Percentiles rank a stretch among this genome's conserved stretches.
Conservation (phyloP, 2,329 filamentous ascomycete genomes). For the Fusarium sp. region DNA sequence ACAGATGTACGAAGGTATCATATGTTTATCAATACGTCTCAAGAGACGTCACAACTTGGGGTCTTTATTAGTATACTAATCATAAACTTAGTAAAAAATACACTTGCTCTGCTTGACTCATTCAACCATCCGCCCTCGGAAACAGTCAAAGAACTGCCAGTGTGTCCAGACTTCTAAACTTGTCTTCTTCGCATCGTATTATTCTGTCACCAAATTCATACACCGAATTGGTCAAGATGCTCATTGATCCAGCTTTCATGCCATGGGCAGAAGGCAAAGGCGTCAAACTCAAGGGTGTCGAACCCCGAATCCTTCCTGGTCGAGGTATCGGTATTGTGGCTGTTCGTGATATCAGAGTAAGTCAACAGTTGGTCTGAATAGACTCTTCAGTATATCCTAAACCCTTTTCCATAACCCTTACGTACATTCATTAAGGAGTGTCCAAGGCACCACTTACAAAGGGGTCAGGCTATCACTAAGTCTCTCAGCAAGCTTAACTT, state of each 20-base stretch:
- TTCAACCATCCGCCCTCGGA: background rate
- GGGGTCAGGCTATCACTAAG: background rate
- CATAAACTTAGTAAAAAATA: background rate
- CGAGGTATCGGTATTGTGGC: conserved; percentile 84
- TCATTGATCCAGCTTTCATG: conserved; percentile 57
- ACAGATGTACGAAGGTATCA: background rate
- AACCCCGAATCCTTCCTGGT: conserved; percentile 73
- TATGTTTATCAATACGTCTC: background rate
- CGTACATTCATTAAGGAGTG: too few species aligned
- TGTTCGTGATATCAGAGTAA: conserved; percentile 72
- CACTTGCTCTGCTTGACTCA: background rate
- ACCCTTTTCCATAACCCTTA: too few species aligned
- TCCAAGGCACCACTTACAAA: background rate
- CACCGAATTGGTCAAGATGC: conserved; percentile 25
- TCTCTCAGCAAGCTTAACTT: background rate
- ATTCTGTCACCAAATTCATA: background rate
- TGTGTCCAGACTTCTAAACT: background rate
- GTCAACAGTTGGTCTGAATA: background rate
- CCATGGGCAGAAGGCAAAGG: conserved; percentile 70
- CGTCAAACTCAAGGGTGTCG: conserved; percentile 65
- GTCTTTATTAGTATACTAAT: background rate
- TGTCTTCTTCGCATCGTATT: background rate
- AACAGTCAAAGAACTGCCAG: background rate
- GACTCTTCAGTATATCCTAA: background rate
- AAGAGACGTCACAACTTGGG: background rate